Evolutionary conservation across 225 moss, liverwort and hornwort genomes (phyloP).

Genomic region (Polytrichum commune): DNA sequence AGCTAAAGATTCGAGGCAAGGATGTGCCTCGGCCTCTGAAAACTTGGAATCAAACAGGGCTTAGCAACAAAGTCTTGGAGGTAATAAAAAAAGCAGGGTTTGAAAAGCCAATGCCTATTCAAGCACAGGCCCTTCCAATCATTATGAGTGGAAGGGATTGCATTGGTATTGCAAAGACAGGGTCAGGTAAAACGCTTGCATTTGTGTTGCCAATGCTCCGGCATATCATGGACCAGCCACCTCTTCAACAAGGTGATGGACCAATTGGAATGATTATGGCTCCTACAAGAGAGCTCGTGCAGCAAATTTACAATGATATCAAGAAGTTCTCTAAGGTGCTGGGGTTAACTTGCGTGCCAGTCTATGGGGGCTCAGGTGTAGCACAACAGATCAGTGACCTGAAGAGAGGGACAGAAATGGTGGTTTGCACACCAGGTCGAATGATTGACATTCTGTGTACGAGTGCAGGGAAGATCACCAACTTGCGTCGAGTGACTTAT

Average conservation of each 20-base stretch:
- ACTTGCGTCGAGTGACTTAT: slow-evolving; percentile 91
- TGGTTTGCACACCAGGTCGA: slow-evolving; percentile 96
- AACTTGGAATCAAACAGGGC: slow-evolving; percentile 98
- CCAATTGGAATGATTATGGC: slow-evolving; percentile 98
- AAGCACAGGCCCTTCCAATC: slow-evolving; percentile 91
- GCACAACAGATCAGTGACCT: slow-evolving; percentile 97
- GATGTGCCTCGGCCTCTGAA: slow-evolving; percentile 91
- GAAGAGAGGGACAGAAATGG: slow-evolving; percentile 95
- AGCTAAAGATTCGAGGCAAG: slow-evolving; percentile 96
- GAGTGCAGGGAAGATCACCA: slow-evolving; percentile 95
- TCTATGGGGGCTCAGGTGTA: slow-evolving; percentile 95
- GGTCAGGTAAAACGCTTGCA: slow-evolving; percentile 95
- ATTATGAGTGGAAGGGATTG: slow-evolving; percentile 98
- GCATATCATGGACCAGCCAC: slow-evolving; percentile 96
- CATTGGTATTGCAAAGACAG: slow-evolving; percentile 98
- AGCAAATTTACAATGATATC: slow-evolving; percentile 92
- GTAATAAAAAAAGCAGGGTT: slow-evolving; percentile 87
- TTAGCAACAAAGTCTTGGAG: slow-evolving; percentile 89
- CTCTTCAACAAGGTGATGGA: slow-evolving; percentile 90
- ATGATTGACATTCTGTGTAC: slow-evolving; percentile 99
- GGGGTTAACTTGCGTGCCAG: slow-evolving; percentile 91
- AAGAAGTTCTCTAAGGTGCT: slow-evolving; percentile 84
- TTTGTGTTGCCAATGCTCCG: slow-evolving; percentile 96
- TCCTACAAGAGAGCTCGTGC: slow-evolving; percentile 97
- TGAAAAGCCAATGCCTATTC: slow-evolving; percentile 96